Base-by-base conservation (phyloP, 108 stramenopile species). In the Pseudonitzschia delicatissima region DNA sequence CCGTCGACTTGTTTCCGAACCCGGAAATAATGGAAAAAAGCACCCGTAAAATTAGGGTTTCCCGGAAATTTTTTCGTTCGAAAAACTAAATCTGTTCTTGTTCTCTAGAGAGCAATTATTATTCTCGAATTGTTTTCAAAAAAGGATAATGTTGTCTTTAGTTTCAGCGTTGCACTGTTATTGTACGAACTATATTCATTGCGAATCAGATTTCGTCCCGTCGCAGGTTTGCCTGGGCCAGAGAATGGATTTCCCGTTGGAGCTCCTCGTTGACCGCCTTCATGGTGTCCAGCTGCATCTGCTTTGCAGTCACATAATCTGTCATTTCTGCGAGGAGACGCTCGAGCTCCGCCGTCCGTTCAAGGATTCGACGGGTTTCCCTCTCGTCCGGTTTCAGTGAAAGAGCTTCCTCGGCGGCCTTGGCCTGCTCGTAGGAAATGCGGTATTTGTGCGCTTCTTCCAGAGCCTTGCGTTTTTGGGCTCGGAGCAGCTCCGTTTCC, bases 201-300 rank as follows among this genome's bases (percentile, higher is more conserved):
- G n/a, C n/a, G n/a, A n/a, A n/a, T n/a, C n/a, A n/a, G n/a, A 82
- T 57, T 71, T 82, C 81, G 55, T 82, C 78, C 21, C 68, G 64
- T 42, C 60, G 59, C 49, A 83, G 63, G 27, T 63, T 79, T 45
- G 71, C 68, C 50, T 79, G 34, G 4, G 82, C 74, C 32, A 82
- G 60, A 17, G 49, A 35, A 27, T 71, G 71, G 35, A 83, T 68
- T 50, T 92, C 87, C 58, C 72, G 55, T 33, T 74, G 60, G 5
- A 90, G 67, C 2, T 86, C 83, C 39, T 79, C 73, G 65, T 90
- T 93, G 15, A 93, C 82, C 59, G 82, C 74, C 61, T 78, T 87
- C 73, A 93, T 66, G 15, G 92, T 90, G 45, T 80, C 77, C 29
- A 93, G 65, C 62, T 93, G 92, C 86, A 85, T 83, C 37, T 88